Percentiles rank a stretch among this genome's conserved stretches.
These are phyloP conservation scores for Suillus cothurnatus DNA, from an alignment of 768 basidiomycete species.

Conservation along the genomic window DNA sequence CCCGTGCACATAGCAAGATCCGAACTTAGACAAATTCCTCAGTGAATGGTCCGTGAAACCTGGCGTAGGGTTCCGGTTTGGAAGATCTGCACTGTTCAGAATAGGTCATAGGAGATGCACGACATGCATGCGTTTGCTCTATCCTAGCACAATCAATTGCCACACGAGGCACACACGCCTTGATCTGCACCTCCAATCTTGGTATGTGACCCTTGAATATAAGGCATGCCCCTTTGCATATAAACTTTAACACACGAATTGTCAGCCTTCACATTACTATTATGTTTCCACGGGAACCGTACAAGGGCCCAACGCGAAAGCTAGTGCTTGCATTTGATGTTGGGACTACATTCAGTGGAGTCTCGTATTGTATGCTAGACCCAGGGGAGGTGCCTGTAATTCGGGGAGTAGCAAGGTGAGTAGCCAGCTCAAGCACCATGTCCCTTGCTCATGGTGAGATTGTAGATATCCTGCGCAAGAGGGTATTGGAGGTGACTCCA, in stretches of 20 bases:
- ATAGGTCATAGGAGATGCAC: not conserved
- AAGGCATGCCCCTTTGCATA: not conserved
- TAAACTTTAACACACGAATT: not conserved
- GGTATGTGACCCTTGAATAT: not conserved
- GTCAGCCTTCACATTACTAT: not conserved
- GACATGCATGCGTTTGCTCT: not conserved
- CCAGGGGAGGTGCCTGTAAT: slow-evolving; percentile 37
- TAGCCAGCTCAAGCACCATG: not conserved
- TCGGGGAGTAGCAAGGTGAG: slow-evolving; percentile 29
- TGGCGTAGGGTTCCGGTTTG: not conserved
- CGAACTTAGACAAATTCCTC: not conserved
- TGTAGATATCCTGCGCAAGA: slow-evolving; percentile 49
- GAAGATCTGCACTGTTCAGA: not conserved
- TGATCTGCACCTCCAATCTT: not conserved
- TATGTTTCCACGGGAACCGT: slow-evolving; percentile 35
- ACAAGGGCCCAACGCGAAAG: slow-evolving; percentile 41
- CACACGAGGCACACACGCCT: not conserved
- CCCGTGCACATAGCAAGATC: not conserved
- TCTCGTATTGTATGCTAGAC: slow-evolving; percentile 39
- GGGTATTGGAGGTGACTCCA: slow-evolving; percentile 47
- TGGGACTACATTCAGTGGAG: slow-evolving; percentile 46
- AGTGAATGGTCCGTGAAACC: not conserved
- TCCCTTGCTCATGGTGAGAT: not conserved
- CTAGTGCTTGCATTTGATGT: slow-evolving; percentile 47
- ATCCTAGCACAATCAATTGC: not conserved